Conservation (phyloP, 2,329 filamentous ascomycete species). For the Ophidiomyces ophidiicola region DNA sequence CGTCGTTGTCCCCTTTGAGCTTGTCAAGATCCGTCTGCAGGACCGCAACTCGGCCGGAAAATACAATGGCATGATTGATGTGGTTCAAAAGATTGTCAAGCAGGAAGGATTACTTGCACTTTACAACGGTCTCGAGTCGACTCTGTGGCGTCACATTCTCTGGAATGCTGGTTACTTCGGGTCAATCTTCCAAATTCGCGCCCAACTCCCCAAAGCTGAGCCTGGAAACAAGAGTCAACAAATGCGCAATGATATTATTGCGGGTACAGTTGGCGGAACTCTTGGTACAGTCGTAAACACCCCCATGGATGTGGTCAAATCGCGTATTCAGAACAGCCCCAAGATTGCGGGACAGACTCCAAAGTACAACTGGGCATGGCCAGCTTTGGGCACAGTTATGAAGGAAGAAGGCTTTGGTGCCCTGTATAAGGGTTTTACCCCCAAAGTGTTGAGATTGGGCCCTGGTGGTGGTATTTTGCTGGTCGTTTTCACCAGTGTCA, state of each 20-base stretch:
- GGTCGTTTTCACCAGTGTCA: constrained; percentile 39
- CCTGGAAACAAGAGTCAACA: constrained; percentile 58
- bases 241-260: constrained; percentile 76
- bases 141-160: constrained; percentile 84
- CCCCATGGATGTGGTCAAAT: constrained; percentile 95
- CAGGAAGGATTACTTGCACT: constrained; percentile 75
- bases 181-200: constrained; percentile 93
- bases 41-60: constrained; percentile 84
- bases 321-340: constrained; percentile 85
- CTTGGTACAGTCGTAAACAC: constrained; percentile 88
- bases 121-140: constrained; percentile 95
- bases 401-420: constrained; percentile 86
- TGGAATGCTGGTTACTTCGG: constrained; percentile 98
- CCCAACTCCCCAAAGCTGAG: constrained; percentile 66
- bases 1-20: constrained; percentile 94
- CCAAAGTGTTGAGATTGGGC: constrained; percentile 74
- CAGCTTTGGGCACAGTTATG: constrained; percentile 70
- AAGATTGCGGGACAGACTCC: constrained; percentile 67
- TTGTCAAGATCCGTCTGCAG: constrained; percentile 96
- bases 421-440: constrained; percentile 94
- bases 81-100: constrained; percentile 56
- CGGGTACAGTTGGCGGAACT: constrained; percentile 78
- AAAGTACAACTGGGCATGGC: constrained; percentile 99
- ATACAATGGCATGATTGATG: constrained; percentile 43
- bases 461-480: constrained; percentile 53